These are phyloP conservation scores for Cladosporium sp. DNA, from an alignment of 2,329 filamentous ascomycete genomes.

Conservation along the genomic window DNA sequence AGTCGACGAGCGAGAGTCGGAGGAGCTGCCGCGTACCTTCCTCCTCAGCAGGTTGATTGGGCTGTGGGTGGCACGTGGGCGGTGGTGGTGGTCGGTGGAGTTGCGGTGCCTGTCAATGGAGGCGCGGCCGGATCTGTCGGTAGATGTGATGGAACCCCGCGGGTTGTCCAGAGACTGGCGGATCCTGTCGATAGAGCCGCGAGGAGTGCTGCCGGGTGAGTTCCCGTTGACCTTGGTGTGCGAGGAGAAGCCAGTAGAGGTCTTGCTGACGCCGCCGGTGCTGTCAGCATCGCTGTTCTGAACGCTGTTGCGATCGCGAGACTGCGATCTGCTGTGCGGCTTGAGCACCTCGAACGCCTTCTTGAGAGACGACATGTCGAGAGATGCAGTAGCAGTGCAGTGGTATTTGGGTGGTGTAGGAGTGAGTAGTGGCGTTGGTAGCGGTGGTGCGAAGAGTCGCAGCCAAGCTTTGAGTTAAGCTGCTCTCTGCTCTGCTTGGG, in stretches of 20 bases:
- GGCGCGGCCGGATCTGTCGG: background rate
- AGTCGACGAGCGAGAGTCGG: slow-evolving; percentile 31
- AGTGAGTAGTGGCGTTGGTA: background rate
- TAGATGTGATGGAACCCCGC: background rate
- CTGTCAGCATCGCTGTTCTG: slow-evolving; percentile 6
- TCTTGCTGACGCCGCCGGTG: slow-evolving; percentile 12
- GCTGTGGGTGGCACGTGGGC: slow-evolving; percentile 25
- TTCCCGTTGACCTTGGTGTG: slow-evolving; percentile 19
- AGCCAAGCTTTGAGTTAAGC: slow-evolving; percentile 8
- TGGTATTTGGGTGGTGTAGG: no score
- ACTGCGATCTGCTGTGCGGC: slow-evolving; percentile 22
- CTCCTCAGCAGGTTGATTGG: slow-evolving; percentile 30
- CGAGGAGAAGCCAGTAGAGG: slow-evolving; percentile 21
- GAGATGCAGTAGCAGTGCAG: slow-evolving; percentile 1
- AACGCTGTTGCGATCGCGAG: slow-evolving; percentile 1
- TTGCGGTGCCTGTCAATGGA: slow-evolving; percentile 7
- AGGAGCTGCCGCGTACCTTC: slow-evolving; percentile 26
- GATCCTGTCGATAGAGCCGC: slow-evolving; percentile 16
- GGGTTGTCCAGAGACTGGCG: slow-evolving; percentile 12
- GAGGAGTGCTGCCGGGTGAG: slow-evolving; percentile 4
- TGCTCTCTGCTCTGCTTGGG: background rate
- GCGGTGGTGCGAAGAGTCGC: background rate
- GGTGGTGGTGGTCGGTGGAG: slow-evolving; percentile 26
- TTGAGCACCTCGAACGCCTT: slow-evolving; percentile 43
- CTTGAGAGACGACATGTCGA: slow-evolving; percentile 38